Base-by-base conservation (phyloP, 2,329 filamentous ascomycete species). In the Colletotrichum sp. region DNA sequence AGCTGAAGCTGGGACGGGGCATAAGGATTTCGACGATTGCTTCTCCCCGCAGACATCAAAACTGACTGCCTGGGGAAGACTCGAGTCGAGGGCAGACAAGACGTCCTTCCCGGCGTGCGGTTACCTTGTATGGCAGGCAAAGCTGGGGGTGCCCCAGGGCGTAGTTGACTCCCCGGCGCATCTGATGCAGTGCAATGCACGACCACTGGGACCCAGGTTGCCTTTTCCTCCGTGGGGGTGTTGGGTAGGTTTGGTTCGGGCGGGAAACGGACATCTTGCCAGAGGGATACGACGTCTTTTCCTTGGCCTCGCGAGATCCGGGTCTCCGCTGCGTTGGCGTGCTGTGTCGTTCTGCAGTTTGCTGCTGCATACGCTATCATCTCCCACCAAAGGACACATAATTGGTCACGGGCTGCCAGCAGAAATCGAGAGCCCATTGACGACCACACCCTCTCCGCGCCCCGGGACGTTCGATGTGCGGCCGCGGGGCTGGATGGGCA, bases 101-200 rank as follows among this genome's bases (percentile, higher is more conserved):
- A 67, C 39, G 26, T 66, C 0, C 64, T 5, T 28, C 39, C 36
- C 26, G 64, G 28, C 32, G 66, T 32, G 5, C 15, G 7, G 32
- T 69, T 60, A 15, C 66, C 66, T 15, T 26, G 66, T 69, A 24
- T 32, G 52, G 66, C 66, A 60, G 66, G 66, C 16, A 21, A 13
- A 21, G 44, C 44, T 52, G 44, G 44, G 52, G n/a, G 32, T 32
- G 36, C 32, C 30, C n/a, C 28, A 34, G 66, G 66, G 52, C 59
- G 39, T 24, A n/a, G 21, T 39, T 3, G 49, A 13, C 0, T 2
- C 21, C 34, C 34, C 21, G 16, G 32, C 62, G 63, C 60, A 71
- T 72, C 57, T 76, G 69, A 73, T 73, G 73, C 73, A 73, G 60
- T 73, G 73, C 73, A 49, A 73, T 73, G 73, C 73, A 73, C 39